Base-by-base conservation (phyloP, 495 filamentous ascomycete genomes). In the Lasiosphaeria miniovina region DNA sequence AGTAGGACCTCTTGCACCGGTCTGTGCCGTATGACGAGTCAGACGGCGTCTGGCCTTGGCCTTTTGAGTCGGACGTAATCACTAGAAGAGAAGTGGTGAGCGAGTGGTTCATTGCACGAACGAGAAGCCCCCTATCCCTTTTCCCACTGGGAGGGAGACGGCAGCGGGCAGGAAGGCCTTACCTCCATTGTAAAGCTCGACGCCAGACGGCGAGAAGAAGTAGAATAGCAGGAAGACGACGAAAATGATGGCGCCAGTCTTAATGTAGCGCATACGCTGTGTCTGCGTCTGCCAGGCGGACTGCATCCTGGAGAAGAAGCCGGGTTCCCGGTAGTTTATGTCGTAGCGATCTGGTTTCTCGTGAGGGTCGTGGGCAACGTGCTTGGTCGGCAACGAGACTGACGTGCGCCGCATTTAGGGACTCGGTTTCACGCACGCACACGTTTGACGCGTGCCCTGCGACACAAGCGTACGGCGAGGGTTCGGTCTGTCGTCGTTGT, bases 1-100 rank as follows among this genome's bases (percentile, higher is more conserved):
- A 90, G 72, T 80, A 85, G 34, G 93, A 90, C 69, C 86, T 90
- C 51, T 85, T 85, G 81, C 94, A 98, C 75, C 83, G 88, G 40
- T 84, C 75, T 58, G 86, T 88, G 55, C 82, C 81, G 46, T 81
- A 76, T 0, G 85, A 80, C 1, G 82, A 77, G 65, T 89, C 86
- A 24, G 80, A 71, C 3, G 86, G 82, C 12, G 60, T 58, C 62
- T 88, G 82, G 57, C 83, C 82, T 40, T 73, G 62, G 57, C 24
- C 24, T 24, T 24, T 2, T 24, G 24, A 24, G 24, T 24, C 24
- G 24, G 24, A 24, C 2, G 24, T 24, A 24, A 24, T 24, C 24
- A 24, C 24, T 24, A 24, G 24, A 24, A 24, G 24, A 24, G 24
- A 24, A 24, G 24, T 24, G 24, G 24, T 24, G 24, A 24, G 24